Base-by-base conservation (phyloP, 2,329 filamentous ascomycete species). In the Talaromyces sp. region DNA sequence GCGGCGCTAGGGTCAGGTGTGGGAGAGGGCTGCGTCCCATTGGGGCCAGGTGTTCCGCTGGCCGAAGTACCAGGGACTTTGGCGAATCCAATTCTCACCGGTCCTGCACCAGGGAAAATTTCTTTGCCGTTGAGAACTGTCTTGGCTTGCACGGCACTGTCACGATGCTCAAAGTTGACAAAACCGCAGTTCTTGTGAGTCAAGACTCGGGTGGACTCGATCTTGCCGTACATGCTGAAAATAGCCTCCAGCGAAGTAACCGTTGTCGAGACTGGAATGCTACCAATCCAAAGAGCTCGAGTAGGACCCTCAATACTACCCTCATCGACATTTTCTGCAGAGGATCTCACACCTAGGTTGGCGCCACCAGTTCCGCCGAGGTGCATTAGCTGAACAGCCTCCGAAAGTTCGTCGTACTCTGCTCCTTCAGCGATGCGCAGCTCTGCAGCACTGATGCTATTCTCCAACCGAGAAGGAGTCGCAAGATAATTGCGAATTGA, bases 161-260 rank as follows among this genome's bases (percentile, higher is more conserved):
- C 93, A 31, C 95, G 79, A 62, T 86, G 88, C 76, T 98, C 92
- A 70, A 96, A 99, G 76, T 99, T 99, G 72, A 99, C 93, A 68
- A 99, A 99, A 3, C 93, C 95, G 73, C 95, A 99, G 77, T 96
- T 98, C 82, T 99, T 99, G 81, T 99, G 92, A 0, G 95, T 98
- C 63, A 99, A 82, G 4, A 99, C 95, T 65, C 95, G 86, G 29
- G 91, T 93, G 3, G 93, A 97, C 66, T 95, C 84, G 64, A 99
- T 96, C 3, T 89, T 84, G 10, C 95, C 95, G 67, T 95, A 96
- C n/a, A 88, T 84, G 74, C 91, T 90, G 79, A 99, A 99, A 78
- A 98, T 96, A 65, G 96, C 92, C 60, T 91, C 91, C 63, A 99
- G 79, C 0, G 95, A 98, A 1, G 93, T 96, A 11, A 95, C 93